A percentile compares a stretch with the other conserved stretches of the same genome.
Evolutionary conservation across 805 yeast genomes (phyloP).

Genomic region (Candida insectorum): DNA sequence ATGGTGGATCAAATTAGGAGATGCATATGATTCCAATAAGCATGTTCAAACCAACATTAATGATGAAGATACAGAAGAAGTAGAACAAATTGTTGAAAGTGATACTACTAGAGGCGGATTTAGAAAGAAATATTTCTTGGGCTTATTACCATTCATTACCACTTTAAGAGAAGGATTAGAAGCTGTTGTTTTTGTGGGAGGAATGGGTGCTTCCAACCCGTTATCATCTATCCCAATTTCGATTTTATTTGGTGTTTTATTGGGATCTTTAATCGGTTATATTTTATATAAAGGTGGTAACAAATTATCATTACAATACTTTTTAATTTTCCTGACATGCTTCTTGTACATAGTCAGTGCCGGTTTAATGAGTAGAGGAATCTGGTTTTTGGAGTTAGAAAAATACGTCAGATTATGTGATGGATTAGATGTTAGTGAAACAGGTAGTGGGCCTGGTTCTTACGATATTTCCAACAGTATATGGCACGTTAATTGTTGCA

Average conservation of each 20-base stretch:
- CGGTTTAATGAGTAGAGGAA: slow-evolving; percentile 42
- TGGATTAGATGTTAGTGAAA: slow-evolving; percentile 41
- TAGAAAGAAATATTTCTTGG: slow-evolving; percentile 23
- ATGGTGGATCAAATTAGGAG: slow-evolving; percentile 55
- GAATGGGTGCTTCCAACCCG: slow-evolving; percentile 36
- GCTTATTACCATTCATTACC: slow-evolving; percentile 39
- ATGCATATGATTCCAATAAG: slow-evolving; percentile 25
- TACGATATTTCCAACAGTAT: slow-evolving; percentile 38
- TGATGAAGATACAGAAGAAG: background rate
- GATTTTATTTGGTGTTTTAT: slow-evolving; percentile 22
- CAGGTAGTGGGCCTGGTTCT: slow-evolving; percentile 46
- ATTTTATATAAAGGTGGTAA: slow-evolving; percentile 39
- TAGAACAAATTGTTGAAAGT: background rate
- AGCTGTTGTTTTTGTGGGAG: slow-evolving; percentile 42
- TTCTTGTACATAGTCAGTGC: slow-evolving; percentile 43
- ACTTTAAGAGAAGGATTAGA: slow-evolving; percentile 42
- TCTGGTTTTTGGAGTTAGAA: slow-evolving; percentile 43
- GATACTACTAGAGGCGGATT: background rate
- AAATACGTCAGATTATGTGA: slow-evolving; percentile 35
- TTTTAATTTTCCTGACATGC: slow-evolving; percentile 35
- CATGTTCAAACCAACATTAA: background rate
- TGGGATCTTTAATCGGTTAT: slow-evolving; percentile 34
- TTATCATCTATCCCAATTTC: slow-evolving; percentile 29
- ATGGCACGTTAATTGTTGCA: slow-evolving; percentile 48
- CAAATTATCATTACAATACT: slow-evolving; percentile 39